A percentile compares a stretch with the other conserved stretches of the same genome.
These are phyloP conservation scores for Candida loeiensis DNA, from an alignment of 805 yeast genomes.

Conservation along the genomic window DNA sequence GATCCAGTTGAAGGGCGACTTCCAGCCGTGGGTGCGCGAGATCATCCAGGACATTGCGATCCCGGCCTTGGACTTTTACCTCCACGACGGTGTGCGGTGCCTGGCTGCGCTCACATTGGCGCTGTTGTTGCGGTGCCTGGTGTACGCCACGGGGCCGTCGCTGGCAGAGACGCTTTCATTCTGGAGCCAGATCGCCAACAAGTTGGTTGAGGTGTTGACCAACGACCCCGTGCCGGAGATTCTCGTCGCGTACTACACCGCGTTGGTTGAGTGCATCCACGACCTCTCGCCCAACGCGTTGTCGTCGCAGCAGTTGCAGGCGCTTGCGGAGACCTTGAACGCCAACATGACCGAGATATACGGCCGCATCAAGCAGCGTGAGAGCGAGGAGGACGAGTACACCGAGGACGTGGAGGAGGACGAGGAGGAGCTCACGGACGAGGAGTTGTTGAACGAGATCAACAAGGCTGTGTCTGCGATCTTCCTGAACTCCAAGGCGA, in stretches of 20 bases:
- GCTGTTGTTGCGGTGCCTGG: constrained; percentile 62
- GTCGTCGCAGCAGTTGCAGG: constrained; percentile 50
- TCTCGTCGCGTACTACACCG: constrained; percentile 69
- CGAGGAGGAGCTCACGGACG: constrained; percentile 85
- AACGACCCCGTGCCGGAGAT: constrained; percentile 83
- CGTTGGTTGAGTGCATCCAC: constrained; percentile 64
- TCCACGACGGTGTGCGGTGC: constrained; percentile 91
- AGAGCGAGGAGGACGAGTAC: constrained; percentile 76
- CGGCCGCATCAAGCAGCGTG: constrained; percentile 69
- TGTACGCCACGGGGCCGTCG: constrained; percentile 50
- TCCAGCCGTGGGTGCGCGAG: constrained; percentile 78
- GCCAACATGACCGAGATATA: constrained; percentile 63
- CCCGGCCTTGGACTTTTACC: constrained; percentile 86
- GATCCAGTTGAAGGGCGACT: constrained; percentile 73
- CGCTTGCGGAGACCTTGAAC: constrained; percentile 57
- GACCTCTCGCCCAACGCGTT: constrained; percentile 65
- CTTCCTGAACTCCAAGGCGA: constrained; percentile 57
- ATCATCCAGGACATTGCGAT: constrained; percentile 74
- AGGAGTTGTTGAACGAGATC: constrained; percentile 82
- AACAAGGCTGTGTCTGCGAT: constrained; percentile 69
- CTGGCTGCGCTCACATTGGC: constrained; percentile 87
- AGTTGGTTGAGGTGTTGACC: constrained; percentile 62
- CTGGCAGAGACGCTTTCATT: constrained; percentile 60
- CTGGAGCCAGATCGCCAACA: constrained; percentile 69
- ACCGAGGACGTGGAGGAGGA: constrained; percentile 82